Conservation (phyloP, 495 filamentous ascomycete species). For the Jackrogersella multiformis region DNA sequence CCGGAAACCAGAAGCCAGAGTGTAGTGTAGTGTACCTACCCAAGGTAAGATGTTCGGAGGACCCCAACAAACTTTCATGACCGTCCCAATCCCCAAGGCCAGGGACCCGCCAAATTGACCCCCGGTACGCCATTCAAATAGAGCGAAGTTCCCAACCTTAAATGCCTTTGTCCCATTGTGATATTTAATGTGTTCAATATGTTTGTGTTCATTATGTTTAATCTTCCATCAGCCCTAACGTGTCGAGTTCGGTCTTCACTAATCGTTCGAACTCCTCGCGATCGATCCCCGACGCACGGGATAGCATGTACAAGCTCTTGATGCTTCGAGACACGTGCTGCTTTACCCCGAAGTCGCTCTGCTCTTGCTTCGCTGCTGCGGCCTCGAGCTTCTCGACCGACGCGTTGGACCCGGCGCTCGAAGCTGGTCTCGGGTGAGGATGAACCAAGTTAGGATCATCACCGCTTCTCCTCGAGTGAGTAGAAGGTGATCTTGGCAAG, state of each 20-base stretch:
- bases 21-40: no score
- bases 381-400: slow-evolving; percentile 74
- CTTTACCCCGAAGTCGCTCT: slow-evolving; percentile 81
- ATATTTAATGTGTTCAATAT: not conserved
- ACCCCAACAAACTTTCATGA: slow-evolving; percentile 29
- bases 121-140: slow-evolving; percentile 32
- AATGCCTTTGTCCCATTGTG: not conserved
- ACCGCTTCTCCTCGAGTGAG: slow-evolving; percentile 42
- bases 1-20: no score
- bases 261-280: slow-evolving; percentile 84
- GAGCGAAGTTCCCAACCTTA: slow-evolving; percentile 18
- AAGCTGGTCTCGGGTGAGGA: slow-evolving; percentile 59
- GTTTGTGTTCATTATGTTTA: slow-evolving; percentile 49
- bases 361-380: slow-evolving; percentile 68
- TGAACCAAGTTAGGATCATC: slow-evolving; percentile 42
- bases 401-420: slow-evolving; percentile 63
- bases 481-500: slow-evolving; percentile 52
- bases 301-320: slow-evolving; percentile 86
- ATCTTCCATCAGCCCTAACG: slow-evolving; percentile 78
- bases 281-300: slow-evolving; percentile 80
- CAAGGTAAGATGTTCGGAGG: slow-evolving; percentile 16
- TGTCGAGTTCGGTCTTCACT: slow-evolving; percentile 81
- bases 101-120: slow-evolving; percentile 24
- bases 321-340: slow-evolving; percentile 90
- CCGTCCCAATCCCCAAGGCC: not conserved